These are phyloP conservation scores for Syncephalastrum racemosum DNA, from an alignment of 371 early-diverging fungal genomes.

Conservation along the genomic window DNA sequence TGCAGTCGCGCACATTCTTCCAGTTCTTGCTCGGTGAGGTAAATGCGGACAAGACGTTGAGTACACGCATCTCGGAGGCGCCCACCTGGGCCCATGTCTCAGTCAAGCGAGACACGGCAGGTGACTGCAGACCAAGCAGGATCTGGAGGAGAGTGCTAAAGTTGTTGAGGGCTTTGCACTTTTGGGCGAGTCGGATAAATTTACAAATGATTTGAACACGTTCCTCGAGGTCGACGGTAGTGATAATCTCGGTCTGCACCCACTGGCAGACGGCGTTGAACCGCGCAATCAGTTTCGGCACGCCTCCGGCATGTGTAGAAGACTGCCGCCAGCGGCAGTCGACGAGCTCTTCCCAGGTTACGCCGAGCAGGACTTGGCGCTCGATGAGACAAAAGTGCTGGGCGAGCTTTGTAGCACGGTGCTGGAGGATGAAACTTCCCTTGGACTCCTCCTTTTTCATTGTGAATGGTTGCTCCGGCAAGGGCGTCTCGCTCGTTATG, in stretches of 20 bases:
- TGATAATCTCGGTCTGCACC: conserved; percentile 69
- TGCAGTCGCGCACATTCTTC: conserved; percentile 65
- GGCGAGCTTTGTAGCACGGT: conserved; percentile 56
- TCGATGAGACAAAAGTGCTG: conserved; percentile 67
- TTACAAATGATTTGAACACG: conserved; percentile 67
- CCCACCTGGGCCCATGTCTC: conserved; percentile 65
- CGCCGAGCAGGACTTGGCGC: conserved; percentile 51
- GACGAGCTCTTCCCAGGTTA: conserved; percentile 67
- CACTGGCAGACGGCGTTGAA: conserved; percentile 72
- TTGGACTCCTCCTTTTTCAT: not conserved
- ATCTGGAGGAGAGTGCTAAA: conserved; percentile 67
- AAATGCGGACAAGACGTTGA: conserved; percentile 55
- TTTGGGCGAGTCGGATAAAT: conserved; percentile 73
- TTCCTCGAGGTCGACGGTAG: conserved; percentile 46
- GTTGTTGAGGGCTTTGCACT: conserved; percentile 63
- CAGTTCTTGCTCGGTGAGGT: conserved; percentile 66
- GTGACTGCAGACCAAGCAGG: conserved; percentile 63
- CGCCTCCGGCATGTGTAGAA: conserved; percentile 28
- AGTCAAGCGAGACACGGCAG: conserved; percentile 57
- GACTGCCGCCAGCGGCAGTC: conserved; percentile 52
- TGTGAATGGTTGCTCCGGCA: not conserved
- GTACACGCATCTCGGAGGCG: conserved; percentile 44
- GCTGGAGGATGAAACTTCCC: conserved; percentile 50
- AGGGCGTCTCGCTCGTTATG: not conserved
- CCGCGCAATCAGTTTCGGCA: conserved; percentile 61